Evolutionary conservation across 108 stramenopile genomes (phyloP).

Genomic region (Bacterosira constricta): DNA sequence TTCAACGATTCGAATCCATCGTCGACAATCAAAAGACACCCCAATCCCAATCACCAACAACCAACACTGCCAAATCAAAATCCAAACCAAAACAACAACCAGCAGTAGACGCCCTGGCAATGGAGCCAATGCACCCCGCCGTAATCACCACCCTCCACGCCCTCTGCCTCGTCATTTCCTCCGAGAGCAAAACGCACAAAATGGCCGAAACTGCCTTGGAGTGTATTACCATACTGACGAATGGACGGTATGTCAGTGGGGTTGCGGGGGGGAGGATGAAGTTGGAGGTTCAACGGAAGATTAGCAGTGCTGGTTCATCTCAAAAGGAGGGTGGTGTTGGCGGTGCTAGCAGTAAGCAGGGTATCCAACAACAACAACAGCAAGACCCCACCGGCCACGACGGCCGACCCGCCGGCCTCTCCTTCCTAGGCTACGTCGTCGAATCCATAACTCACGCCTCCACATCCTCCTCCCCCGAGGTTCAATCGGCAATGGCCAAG

Average conservation of each 20-base stretch:
- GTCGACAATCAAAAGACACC: constrained; percentile 13
- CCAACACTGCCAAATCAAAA: background rate
- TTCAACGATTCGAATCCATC: constrained; percentile 24
- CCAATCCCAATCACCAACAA: background rate
- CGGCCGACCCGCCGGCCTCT: constrained; percentile 33
- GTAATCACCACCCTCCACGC: constrained; percentile 51
- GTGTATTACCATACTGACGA: constrained; percentile 59
- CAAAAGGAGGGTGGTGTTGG: background rate
- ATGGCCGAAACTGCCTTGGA: constrained; percentile 72
- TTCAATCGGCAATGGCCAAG: constrained; percentile 63
- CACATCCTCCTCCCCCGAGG: constrained; percentile 49
- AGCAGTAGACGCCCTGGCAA: constrained; percentile 34
- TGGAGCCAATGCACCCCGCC: constrained; percentile 70
- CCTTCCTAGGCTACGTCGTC: constrained; percentile 42
- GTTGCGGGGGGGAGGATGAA: constrained; percentile 68
- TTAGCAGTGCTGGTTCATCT: constrained; percentile 14
- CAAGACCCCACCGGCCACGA: constrained; percentile 11
- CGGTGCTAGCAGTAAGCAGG: background rate
- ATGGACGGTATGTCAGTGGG: constrained; percentile 69
- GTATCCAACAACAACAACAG: background rate
- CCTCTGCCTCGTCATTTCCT: constrained; percentile 32
- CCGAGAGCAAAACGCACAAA: constrained; percentile 51
- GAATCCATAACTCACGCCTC: constrained; percentile 49
- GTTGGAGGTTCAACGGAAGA: constrained; percentile 40
- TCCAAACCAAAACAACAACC: background rate